Percentiles rank a stretch among this genome's conserved stretches.
Conservation (phyloP, 352 stramenopile genomes). For the Paralagenidium karlingii region DNA sequence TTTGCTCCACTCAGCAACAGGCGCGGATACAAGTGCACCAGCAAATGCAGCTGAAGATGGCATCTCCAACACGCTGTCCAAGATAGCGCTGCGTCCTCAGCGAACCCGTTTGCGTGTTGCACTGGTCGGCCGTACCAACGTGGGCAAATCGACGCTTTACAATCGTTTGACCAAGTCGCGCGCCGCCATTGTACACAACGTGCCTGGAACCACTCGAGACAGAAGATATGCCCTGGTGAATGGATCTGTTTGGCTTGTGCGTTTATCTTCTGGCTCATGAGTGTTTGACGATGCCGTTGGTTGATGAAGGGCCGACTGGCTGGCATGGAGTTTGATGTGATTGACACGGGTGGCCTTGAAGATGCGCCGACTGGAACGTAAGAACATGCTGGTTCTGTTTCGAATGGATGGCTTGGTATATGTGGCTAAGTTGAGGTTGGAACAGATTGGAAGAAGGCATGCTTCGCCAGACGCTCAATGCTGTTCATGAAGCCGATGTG, state of each 20-base stretch:
- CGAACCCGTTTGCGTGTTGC: slow-evolving; percentile 64
- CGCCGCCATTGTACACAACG: slow-evolving; percentile 71
- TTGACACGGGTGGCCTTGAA: slow-evolving; percentile 70
- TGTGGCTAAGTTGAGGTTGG: background rate
- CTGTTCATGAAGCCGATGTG: slow-evolving; percentile 64
- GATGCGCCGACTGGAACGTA: slow-evolving; percentile 45
- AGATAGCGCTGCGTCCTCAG: no score
- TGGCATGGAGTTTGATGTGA: slow-evolving; percentile 66
- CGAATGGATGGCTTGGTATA: background rate
- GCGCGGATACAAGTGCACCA: no score
- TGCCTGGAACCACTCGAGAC: slow-evolving; percentile 66
- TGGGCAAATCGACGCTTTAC: slow-evolving; percentile 79
- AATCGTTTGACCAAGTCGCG: slow-evolving; percentile 72
- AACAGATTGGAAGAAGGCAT: slow-evolving; percentile 57
- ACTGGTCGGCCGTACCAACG: slow-evolving; percentile 74
- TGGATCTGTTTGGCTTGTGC: background rate
- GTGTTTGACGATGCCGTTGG: background rate
- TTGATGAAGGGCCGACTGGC: slow-evolving; percentile 26
- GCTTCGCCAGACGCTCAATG: slow-evolving; percentile 58
- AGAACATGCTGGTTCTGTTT: background rate
- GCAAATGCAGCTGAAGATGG: no score
- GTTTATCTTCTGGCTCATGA: background rate
- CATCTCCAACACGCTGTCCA: no score
- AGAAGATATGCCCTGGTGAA: slow-evolving; percentile 43
- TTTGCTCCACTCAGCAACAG: no score